Evolutionary conservation across 495 filamentous ascomycete species (phyloP).

Genomic region (Pyronema omphalodes): DNA sequence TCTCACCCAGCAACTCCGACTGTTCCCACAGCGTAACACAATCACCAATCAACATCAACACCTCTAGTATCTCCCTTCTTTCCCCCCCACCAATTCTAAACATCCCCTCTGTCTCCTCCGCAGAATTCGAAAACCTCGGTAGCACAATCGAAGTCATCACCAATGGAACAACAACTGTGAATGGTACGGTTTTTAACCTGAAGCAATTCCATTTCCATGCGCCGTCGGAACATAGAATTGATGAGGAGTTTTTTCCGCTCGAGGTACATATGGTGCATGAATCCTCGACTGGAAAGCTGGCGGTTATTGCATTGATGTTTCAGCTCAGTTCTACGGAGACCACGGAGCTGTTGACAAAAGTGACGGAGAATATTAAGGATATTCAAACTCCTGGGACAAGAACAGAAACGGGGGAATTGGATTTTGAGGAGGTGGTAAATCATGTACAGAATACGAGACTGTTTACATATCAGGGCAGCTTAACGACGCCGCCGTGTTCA

Average conservation of each 20-base stretch:
- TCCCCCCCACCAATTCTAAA: constrained; percentile 10
- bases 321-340: constrained; percentile 32
- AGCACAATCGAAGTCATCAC: constrained; percentile 25
- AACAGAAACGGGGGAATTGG: constrained; percentile 35
- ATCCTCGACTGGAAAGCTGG: constrained; percentile 27
- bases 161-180: constrained; percentile 28
- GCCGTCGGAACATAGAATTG: constrained; percentile 46
- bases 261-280: constrained; percentile 52
- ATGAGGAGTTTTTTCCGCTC: constrained; percentile 36
- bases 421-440: constrained; percentile 36
- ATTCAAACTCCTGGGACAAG: constrained; percentile 37
- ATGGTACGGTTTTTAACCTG: constrained; percentile 32
- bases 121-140: constrained; percentile 26
- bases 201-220: constrained; percentile 56
- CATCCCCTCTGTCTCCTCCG: constrained; percentile 14
- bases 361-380: constrained; percentile 33
- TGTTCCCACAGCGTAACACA: constrained; percentile 18
- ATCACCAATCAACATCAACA: constrained; percentile 24
- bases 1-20: constrained; percentile 18
- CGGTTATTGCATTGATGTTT: constrained; percentile 43
- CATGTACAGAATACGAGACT: constrained; percentile 33
- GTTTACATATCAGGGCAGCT: constrained; percentile 40
- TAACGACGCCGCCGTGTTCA: constrained; percentile 51
- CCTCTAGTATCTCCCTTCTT: constrained; percentile 7
- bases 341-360: constrained; percentile 34